These are phyloP conservation scores for Dillenia turbinata DNA, from an alignment of 164 flowering plant genomes.

Conservation along the genomic window DNA sequence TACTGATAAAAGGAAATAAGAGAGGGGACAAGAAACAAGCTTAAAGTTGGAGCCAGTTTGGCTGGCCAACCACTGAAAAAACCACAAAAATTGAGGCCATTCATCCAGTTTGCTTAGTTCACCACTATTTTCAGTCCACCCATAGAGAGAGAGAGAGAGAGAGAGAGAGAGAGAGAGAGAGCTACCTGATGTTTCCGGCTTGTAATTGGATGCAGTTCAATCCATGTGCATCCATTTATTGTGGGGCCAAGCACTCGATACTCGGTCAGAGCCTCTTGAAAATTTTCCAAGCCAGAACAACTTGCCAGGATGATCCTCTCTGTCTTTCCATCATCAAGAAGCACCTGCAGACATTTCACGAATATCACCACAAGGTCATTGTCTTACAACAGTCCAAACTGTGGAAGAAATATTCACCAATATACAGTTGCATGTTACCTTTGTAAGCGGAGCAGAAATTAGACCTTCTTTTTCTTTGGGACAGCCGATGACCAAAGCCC, in stretches of 20 bases:
- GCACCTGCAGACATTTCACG: constrained; percentile 42
- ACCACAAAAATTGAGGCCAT: too few species aligned
- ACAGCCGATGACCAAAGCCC: constrained; percentile 93
- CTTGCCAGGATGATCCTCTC: constrained; percentile 77
- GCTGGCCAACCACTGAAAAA: too few species aligned
- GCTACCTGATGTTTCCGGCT: constrained; percentile 86
- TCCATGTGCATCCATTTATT: constrained; percentile 94
- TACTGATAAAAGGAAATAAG: too few species aligned
- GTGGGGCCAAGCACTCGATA: constrained; percentile 87
- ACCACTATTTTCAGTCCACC: too few species aligned
- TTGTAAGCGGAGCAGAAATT: constrained; percentile 70
- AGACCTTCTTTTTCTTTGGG: constrained; percentile 80
- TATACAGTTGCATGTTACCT: constrained; percentile 36
- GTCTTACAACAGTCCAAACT: too few species aligned
- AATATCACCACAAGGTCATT: neutral
- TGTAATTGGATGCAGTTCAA: constrained; percentile 76
- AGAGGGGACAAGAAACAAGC: too few species aligned
- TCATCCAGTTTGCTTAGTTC: too few species aligned
- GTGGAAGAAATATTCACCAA: neutral
- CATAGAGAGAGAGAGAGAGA: too few species aligned
- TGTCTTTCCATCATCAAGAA: constrained; percentile 81
- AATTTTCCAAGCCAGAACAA: constrained; percentile 59
- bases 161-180: neutral
- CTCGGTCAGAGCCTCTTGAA: constrained; percentile 80
- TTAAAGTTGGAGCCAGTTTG: too few species aligned